Evolutionary conservation across 768 basidiomycete genomes (phyloP), one percentile per base, ranked within the genome.

Genomic region (Phylloporus rhodoxanthus): DNA sequence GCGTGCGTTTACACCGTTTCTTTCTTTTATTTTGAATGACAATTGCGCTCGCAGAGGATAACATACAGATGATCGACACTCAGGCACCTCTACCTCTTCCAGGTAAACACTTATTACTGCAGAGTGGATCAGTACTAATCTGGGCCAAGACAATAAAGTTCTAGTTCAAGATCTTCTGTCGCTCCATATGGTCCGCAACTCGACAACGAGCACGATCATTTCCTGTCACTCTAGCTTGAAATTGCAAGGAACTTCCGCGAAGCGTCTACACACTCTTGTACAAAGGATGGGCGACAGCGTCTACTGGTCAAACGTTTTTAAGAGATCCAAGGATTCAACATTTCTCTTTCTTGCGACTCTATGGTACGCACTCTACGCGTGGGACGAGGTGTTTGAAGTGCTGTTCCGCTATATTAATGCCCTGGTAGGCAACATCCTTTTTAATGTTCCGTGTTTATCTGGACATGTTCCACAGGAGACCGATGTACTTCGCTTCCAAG

Each of bases 351-450:
- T 70, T 25, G 69, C 74, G 23, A 66, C 76, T 15, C 60, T 82
- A 29, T 83, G 81, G 81, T 80, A 80, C 48, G 74, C 77, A 3
- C 61, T 81, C 8, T 82, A 83, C 53, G 72, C 77, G 2, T 83
- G 81, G 79, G 81, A 83, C 47, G 78, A 83, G 59, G 67, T 77
- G 0, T 69, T 81, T 20, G 79, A 80, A 53, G 58, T 62, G 13
- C 55, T 83, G 28, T 79, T 76, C 53, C 39, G 50, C 15, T 78
- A 83, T 57, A 75, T 82, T 19, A 75, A 72, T 43, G 65, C 48
- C 48, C 64, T 83, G 65, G 79, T 80, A 59, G 9, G 56, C 4
- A 17, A 34, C 6, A 20, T 29, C 17, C 20, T n/a, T 23, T n/a
- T 34, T 11, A 5, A 19, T 20, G 6, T n/a, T 5, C 23, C 33